Evolutionary conservation across 352 stramenopile genomes (phyloP).

Genomic region (Globisporangium carolinianum): DNA sequence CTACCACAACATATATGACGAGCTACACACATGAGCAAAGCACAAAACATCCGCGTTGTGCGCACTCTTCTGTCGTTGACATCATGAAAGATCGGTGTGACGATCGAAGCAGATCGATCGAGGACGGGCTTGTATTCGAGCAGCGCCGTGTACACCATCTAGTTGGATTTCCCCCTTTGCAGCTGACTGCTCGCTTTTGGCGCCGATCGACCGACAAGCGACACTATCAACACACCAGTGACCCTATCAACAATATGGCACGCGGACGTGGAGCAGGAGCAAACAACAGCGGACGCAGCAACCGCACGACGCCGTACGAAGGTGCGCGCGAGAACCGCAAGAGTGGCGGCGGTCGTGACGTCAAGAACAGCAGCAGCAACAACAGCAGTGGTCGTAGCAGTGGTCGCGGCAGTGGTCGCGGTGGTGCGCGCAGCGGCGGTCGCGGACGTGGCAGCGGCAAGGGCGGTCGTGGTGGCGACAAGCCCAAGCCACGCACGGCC

Average conservation of each 20-base stretch:
- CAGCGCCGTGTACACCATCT: too few relatives aligned
- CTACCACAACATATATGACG: too few relatives aligned
- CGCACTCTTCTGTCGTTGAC: too few relatives aligned
- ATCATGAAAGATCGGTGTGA: too few relatives aligned
- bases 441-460: slow-evolving; percentile 18
- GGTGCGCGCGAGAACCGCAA: slow-evolving; percentile 17
- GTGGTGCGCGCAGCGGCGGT: slow-evolving; percentile 11
- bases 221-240: neutral
- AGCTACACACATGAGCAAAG: too few relatives aligned
- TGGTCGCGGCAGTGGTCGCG: slow-evolving; percentile 8
- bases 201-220: neutral
- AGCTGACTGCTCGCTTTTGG: too few relatives aligned
- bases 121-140: too few relatives aligned
- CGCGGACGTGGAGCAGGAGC: slow-evolving; percentile 22
- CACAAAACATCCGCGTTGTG: too few relatives aligned
- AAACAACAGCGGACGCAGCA: slow-evolving; percentile 10
- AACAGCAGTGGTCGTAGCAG: slow-evolving; percentile 6
- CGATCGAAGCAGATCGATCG: too few relatives aligned
- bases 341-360: slow-evolving; percentile 17
- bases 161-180: too few relatives aligned
- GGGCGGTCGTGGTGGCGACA: slow-evolving; percentile 25
- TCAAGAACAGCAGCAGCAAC: slow-evolving; percentile 11
- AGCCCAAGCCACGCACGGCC: slow-evolving; percentile 65
- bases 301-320: slow-evolving; percentile 39
- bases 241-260: slow-evolving; percentile 16